phyloP scores from a whole-genome alignment of 2,329 filamentous ascomycete species.

The Waltergamsia citrina region DNA sequence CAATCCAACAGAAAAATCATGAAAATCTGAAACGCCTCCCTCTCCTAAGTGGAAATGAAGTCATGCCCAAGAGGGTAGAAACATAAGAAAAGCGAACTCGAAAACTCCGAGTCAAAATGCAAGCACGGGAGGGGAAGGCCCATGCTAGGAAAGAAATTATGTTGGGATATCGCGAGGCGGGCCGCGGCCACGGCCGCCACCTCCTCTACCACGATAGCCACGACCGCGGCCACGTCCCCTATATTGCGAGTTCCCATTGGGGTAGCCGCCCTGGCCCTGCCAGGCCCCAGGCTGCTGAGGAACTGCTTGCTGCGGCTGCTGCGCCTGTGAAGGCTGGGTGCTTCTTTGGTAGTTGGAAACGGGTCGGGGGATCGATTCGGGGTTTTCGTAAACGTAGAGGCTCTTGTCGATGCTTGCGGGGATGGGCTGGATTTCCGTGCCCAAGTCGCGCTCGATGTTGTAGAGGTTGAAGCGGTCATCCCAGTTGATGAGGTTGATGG shows the following conservation, averaged over 20 bases:
- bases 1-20: slow-evolving; percentile 27
- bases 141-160: slow-evolving; percentile 17
- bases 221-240: slow-evolving; percentile 23
- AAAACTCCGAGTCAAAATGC: slow-evolving; percentile 12
- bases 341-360: slow-evolving; percentile 38
- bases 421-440: slow-evolving; percentile 97
- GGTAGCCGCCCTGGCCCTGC: slow-evolving; percentile 27
- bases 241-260: slow-evolving; percentile 23
- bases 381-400: slow-evolving; percentile 95
- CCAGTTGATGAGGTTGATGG: slow-evolving; percentile 99
- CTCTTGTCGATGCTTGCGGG: slow-evolving; percentile 92
- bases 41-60: slow-evolving; percentile 13
- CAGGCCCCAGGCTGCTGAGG: slow-evolving; percentile 21
- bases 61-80: slow-evolving; percentile 15
- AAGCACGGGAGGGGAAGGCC: slow-evolving; percentile 11
- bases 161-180: slow-evolving; percentile 23
- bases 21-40: not conserved
- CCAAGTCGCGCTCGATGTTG: slow-evolving; percentile 94
- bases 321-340: slow-evolving; percentile 15
- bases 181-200: slow-evolving; percentile 23
- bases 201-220: slow-evolving; percentile 26
- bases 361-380: slow-evolving; percentile 87
- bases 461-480: slow-evolving; percentile 98
- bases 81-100: slow-evolving; percentile 10
- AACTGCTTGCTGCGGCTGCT: slow-evolving; percentile 18